A percentile compares a stretch with the other conserved stretches of the same genome.
Conservation (phyloP, 768 basidiomycete genomes). For the Podaxis sp. region DNA sequence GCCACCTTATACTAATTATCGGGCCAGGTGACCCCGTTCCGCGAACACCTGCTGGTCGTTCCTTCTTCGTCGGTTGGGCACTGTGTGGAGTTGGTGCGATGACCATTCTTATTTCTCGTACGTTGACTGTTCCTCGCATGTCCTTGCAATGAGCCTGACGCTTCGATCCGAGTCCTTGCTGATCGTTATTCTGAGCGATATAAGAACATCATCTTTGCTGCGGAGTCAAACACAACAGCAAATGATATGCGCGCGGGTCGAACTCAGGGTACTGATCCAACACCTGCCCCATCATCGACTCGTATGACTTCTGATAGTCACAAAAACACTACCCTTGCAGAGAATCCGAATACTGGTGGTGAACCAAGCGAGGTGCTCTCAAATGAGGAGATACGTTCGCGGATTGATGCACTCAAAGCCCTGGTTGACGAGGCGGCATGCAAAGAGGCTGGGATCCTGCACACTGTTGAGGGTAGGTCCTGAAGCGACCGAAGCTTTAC, state of each 20-base stretch:
- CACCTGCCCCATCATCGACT: not conserved
- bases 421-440: conserved; percentile 1
- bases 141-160: not conserved
- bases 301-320: not conserved
- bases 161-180: conserved; percentile 46
- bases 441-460: not conserved
- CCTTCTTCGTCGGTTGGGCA: conserved; percentile 79
- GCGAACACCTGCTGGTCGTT: conserved; percentile 64
- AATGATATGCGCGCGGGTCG: not conserved
- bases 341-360: not conserved
- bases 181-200: conserved; percentile 71
- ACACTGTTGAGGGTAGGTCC: conserved; percentile 8
- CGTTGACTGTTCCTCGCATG: conserved; percentile 18
- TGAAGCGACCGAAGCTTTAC: not conserved
- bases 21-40: conserved; percentile 59
- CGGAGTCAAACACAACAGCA: not conserved
- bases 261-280: not conserved
- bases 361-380: not conserved
- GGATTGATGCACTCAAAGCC: not conserved
- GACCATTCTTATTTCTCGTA: conserved; percentile 74
- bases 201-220: conserved; percentile 51
- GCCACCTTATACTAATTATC: not conserved
- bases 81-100: conserved; percentile 73
- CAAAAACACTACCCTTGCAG: not conserved
- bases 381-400: conserved; percentile 3